Conservation (phyloP, 176 grass and related monocot species). For the Luzula sylvatica region DNA sequence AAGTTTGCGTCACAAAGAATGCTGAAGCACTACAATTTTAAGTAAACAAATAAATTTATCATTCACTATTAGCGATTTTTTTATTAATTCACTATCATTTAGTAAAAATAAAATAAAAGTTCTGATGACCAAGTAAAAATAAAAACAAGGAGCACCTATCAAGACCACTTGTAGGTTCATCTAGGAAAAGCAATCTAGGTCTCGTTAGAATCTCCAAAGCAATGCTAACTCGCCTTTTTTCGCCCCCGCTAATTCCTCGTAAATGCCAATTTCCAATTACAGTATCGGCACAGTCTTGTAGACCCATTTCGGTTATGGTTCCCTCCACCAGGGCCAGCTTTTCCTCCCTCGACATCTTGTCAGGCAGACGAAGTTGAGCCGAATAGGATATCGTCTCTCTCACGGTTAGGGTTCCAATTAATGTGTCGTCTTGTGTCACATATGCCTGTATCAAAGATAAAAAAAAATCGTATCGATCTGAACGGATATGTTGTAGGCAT, state of each 20-base stretch:
- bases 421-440: constrained; percentile 95
- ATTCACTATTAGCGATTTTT: too few species aligned
- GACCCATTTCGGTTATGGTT: constrained; percentile 92
- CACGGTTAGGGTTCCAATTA: constrained; percentile 97
- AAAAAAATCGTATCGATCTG: background rate
- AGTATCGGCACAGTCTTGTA: constrained; percentile 93
- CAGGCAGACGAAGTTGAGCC: constrained; percentile 78
- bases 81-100: too few species aligned
- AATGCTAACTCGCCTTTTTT: constrained; percentile 98
- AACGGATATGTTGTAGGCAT: background rate
- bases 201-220: constrained; percentile 97
- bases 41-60: background rate
- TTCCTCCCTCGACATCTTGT: constrained; percentile 78
- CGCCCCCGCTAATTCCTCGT: constrained; percentile 85
- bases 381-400: constrained; percentile 96
- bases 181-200: constrained; percentile 92
- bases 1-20: constrained; percentile 97
- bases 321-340: constrained; percentile 89
- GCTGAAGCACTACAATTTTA: constrained; percentile 66
- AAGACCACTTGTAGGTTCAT: constrained; percentile 97
- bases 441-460: constrained; percentile 43
- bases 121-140: background rate
- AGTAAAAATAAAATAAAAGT: background rate
- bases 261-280: constrained; percentile 98
- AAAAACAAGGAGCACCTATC: constrained; percentile 56